Percentiles rank a stretch among this genome's conserved stretches.
Conservation (phyloP, 129 eudicot genomes). For the Centaurea solstitialis region DNA sequence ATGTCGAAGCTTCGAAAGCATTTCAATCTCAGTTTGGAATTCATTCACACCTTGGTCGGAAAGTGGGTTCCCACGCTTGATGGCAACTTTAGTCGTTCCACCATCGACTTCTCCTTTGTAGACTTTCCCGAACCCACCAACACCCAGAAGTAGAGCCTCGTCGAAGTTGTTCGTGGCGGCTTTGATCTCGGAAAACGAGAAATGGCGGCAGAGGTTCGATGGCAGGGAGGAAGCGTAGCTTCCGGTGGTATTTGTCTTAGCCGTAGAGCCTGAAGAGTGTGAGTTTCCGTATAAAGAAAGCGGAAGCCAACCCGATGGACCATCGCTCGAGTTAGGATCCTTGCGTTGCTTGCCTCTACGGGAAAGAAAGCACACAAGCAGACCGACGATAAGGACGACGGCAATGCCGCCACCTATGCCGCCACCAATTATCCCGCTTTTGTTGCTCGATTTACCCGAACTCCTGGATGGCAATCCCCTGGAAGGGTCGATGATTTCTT, state of each 20-base stretch:
- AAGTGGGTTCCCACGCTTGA: slow-evolving; percentile 86
- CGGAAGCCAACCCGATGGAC: slow-evolving; percentile 93
- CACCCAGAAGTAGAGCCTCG: slow-evolving; percentile 78
- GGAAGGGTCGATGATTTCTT: slow-evolving; percentile 27
- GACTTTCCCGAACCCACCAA: slow-evolving; percentile 95
- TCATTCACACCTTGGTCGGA: slow-evolving; percentile 91
- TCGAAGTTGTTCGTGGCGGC: slow-evolving; percentile 95
- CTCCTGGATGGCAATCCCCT: slow-evolving; percentile 6
- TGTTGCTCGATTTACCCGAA: slow-evolving; percentile 39
- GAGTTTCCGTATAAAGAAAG: slow-evolving; percentile 89
- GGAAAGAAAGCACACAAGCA: slow-evolving; percentile 52
- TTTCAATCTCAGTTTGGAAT: slow-evolving; percentile 92
- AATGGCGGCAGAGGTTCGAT: slow-evolving; percentile 89
- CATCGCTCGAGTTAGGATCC: slow-evolving; percentile 77
- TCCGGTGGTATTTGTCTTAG: slow-evolving; percentile 81
- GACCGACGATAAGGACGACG: slow-evolving; percentile 52
- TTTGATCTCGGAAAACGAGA: slow-evolving; percentile 87
- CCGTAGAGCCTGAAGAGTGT: slow-evolving; percentile 75
- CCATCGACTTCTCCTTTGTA: slow-evolving; percentile 90
- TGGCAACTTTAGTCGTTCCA: slow-evolving; percentile 81
- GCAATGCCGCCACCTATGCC: slow-evolving; percentile 78
- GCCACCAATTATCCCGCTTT: slow-evolving; percentile 61
- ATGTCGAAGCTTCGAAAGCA: slow-evolving; percentile 95
- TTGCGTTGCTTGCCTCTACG: slow-evolving; percentile 57
- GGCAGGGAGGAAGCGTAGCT: slow-evolving; percentile 90